These are phyloP conservation scores for Apostasia ramifera DNA, from an alignment of 106 monocot species.

Conservation along the genomic window DNA sequence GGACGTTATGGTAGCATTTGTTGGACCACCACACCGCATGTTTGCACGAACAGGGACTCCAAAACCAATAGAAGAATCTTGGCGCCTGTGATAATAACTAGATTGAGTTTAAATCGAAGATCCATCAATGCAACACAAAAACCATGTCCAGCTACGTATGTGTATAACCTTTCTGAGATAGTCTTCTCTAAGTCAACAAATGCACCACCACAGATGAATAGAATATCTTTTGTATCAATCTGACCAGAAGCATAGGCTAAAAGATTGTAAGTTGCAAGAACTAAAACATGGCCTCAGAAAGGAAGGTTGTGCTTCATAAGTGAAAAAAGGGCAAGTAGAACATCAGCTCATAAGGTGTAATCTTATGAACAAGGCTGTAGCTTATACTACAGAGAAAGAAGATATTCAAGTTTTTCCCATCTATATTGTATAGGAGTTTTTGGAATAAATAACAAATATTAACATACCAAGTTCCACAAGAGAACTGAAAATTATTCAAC, in stretches of 20 bases:
- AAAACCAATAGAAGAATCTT: slow-evolving; percentile 78
- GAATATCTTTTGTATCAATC: slow-evolving; percentile 84
- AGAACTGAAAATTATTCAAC: no score
- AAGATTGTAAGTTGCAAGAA: background rate
- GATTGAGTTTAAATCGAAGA: background rate
- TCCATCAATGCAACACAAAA: background rate
- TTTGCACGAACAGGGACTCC: slow-evolving; percentile 58
- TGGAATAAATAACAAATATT: no score
- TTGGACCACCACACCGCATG: slow-evolving; percentile 35
- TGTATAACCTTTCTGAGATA: slow-evolving; percentile 71
- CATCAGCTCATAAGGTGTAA: background rate
- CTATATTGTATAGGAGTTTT: no score
- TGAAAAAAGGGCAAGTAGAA: background rate
- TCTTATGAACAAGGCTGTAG: no score
- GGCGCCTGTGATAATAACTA: slow-evolving; percentile 35
- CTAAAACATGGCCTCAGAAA: background rate
- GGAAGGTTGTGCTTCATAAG: background rate
- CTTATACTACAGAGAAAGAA: no score
- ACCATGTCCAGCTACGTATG: background rate
- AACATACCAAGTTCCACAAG: no score
- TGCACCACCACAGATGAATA: slow-evolving; percentile 86
- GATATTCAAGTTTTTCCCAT: no score
- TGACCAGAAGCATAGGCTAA: slow-evolving; percentile 11
- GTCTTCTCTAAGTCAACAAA: slow-evolving; percentile 76
- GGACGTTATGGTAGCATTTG: slow-evolving; percentile 49